A percentile compares a stretch with the other conserved stretches of the same genome.
These are phyloP conservation scores for Pseudonitzschia pungens DNA, from an alignment of 108 stramenopile genomes.

Conservation along the genomic window DNA sequence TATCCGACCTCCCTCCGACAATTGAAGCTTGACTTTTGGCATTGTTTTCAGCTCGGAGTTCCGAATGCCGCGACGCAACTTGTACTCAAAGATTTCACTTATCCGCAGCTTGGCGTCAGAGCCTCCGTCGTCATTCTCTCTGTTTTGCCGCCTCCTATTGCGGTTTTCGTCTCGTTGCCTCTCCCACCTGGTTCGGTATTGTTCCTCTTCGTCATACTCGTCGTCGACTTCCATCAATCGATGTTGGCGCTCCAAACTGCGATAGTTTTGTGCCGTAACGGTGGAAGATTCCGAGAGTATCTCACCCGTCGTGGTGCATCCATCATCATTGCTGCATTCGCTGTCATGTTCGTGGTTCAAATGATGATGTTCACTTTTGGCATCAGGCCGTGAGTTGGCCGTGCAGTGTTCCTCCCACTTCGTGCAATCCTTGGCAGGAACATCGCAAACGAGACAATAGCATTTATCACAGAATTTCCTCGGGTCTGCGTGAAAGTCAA, in stretches of 20 bases:
- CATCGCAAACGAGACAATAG: constrained; percentile 66
- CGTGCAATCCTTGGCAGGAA: constrained; percentile 41
- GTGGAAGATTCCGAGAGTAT: neutral
- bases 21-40: neutral
- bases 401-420: constrained; percentile 49
- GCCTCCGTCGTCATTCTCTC: too few species aligned
- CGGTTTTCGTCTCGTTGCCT: neutral
- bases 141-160: neutral
- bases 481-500: constrained; percentile 27
- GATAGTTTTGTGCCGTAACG: constrained; percentile 5
- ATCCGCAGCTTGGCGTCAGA: neutral
- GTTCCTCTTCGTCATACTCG: neutral
- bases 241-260: neutral
- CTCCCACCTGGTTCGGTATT: neutral
- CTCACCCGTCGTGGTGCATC: constrained; percentile 9
- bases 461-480: constrained; percentile 58
- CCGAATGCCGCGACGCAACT: neutral
- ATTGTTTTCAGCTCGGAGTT: neutral
- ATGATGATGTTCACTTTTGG: constrained; percentile 2
- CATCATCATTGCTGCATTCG: neutral
- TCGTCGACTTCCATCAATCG: too few species aligned
- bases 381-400: neutral
- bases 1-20: constrained; percentile 10
- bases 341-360: neutral
- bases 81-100: neutral